phyloP scores from a whole-genome alignment of 768 basidiomycete genomes.

The Auricularia sp. region DNA sequence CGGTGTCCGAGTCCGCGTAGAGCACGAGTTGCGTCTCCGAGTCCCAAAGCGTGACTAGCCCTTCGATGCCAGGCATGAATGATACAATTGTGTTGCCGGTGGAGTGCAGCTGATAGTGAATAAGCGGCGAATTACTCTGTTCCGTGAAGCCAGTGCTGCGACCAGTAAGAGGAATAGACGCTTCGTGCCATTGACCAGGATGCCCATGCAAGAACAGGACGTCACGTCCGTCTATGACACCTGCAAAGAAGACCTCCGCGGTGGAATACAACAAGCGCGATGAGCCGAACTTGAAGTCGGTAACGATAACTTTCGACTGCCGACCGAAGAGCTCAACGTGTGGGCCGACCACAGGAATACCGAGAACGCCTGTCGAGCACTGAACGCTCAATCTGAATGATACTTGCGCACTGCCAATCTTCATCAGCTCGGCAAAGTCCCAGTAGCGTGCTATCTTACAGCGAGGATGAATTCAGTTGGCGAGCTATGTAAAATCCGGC shows the following conservation, averaged over 20 bases:
- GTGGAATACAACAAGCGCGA: slow-evolving; percentile 60
- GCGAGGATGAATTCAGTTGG: slow-evolving; percentile 47
- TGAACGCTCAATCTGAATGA: slow-evolving; percentile 53
- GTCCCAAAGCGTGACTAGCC: slow-evolving; percentile 56
- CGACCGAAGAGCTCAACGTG: slow-evolving; percentile 55
- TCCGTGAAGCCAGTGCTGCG: not conserved
- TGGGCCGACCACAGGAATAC: slow-evolving; percentile 45
- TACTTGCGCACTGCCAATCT: slow-evolving; percentile 29
- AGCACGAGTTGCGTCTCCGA: slow-evolving; percentile 57
- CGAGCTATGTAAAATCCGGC: slow-evolving; percentile 63
- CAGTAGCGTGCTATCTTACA: slow-evolving; percentile 3
- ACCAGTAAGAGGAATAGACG: slow-evolving; percentile 36
- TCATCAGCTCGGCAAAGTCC: not conserved
- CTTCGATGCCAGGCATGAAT: slow-evolving; percentile 47
- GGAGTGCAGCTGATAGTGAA: not conserved
- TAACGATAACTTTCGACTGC: slow-evolving; percentile 63
- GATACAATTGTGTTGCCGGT: slow-evolving; percentile 35
- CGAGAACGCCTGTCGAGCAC: slow-evolving; percentile 40
- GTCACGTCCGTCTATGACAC: slow-evolving; percentile 52
- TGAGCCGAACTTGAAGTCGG: slow-evolving; percentile 61
- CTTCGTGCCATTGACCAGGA: slow-evolving; percentile 44
- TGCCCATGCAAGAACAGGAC: slow-evolving; percentile 56
- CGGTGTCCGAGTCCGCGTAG: slow-evolving; percentile 55
- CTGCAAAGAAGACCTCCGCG: slow-evolving; percentile 58
- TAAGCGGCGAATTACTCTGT: not conserved